Conservation (phyloP, 2,329 filamentous ascomycete species). For the Hypoxylon sp. region DNA sequence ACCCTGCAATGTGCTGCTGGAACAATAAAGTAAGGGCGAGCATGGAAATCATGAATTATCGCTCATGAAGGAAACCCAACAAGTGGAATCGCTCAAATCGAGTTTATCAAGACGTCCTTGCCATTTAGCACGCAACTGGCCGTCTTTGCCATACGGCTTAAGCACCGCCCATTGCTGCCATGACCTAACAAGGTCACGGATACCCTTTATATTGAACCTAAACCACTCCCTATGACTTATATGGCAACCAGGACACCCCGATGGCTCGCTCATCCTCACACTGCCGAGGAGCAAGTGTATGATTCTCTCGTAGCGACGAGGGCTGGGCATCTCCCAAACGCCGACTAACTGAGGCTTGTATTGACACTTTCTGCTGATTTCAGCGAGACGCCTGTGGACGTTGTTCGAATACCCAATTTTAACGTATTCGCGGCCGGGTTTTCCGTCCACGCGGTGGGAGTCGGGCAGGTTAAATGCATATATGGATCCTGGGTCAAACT, state of each 20-base stretch:
- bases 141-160: not conserved
- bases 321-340: not conserved
- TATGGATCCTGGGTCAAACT: not conserved
- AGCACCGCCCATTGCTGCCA: slow-evolving; percentile 4
- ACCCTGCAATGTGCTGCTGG: no score
- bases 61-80: not conserved
- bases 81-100: not conserved
- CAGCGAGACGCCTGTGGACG: not conserved
- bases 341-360: not conserved
- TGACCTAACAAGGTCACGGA: not conserved
- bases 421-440: not conserved
- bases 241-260: not conserved
- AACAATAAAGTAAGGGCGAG: not conserved
- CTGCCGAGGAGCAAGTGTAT: slow-evolving; percentile 7
- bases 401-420: slow-evolving; percentile 8
- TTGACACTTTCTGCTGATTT: not conserved
- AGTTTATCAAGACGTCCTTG: not conserved
- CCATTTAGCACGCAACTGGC: not conserved
- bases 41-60: not conserved
- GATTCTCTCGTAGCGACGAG: slow-evolving; percentile 2
- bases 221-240: slow-evolving; percentile 9
- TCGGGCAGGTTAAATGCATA: slow-evolving; percentile 1
- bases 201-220: not conserved
- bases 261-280: not conserved
- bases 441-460: not conserved